A percentile compares a stretch with the other conserved stretches of the same genome.
Conservation (phyloP, 2,329 filamentous ascomycete genomes). For the Neopestalotiopsis sp. region DNA sequence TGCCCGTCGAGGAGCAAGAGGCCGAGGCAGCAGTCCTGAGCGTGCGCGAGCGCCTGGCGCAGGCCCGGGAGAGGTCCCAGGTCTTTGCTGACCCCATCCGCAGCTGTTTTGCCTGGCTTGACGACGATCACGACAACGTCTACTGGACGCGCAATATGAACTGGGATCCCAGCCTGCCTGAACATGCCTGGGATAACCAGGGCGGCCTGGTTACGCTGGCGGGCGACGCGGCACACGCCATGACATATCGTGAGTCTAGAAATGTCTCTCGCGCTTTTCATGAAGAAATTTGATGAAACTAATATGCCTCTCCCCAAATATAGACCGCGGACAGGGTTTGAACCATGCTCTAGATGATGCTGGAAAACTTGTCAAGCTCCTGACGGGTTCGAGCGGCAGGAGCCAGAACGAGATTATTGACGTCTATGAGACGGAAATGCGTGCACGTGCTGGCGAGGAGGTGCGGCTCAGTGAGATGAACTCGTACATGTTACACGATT, state of each 20-base stretch:
- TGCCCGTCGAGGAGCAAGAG: constrained; percentile 44
- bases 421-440: constrained; percentile 50
- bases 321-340: constrained; percentile 51
- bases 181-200: constrained; percentile 36
- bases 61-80: constrained; percentile 44
- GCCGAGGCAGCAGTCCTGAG: constrained; percentile 36
- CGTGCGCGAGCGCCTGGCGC: constrained; percentile 40
- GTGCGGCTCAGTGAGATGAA: constrained; percentile 48
- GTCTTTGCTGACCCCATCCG: constrained; percentile 49
- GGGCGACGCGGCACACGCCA: constrained; percentile 40
- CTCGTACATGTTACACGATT: constrained; percentile 51
- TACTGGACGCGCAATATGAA: constrained; percentile 35
- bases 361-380: constrained; percentile 40
- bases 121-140: constrained; percentile 31
- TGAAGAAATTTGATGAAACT: background rate
- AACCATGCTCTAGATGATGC: constrained; percentile 52
- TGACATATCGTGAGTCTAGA: constrained; percentile 38
- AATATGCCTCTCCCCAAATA: background rate
- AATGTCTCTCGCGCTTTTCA: background rate
- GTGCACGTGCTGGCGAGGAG: constrained; percentile 47
- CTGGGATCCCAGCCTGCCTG: constrained; percentile 37
- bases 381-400: constrained; percentile 24
- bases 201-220: constrained; percentile 36
- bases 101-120: constrained; percentile 41
- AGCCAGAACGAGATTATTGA: constrained; percentile 35